A percentile compares a stretch with the other conserved stretches of the same genome.
These are phyloP conservation scores for Nothophoma quercina DNA, from an alignment of 2,329 filamentous ascomycete genomes.

Conservation along the genomic window DNA sequence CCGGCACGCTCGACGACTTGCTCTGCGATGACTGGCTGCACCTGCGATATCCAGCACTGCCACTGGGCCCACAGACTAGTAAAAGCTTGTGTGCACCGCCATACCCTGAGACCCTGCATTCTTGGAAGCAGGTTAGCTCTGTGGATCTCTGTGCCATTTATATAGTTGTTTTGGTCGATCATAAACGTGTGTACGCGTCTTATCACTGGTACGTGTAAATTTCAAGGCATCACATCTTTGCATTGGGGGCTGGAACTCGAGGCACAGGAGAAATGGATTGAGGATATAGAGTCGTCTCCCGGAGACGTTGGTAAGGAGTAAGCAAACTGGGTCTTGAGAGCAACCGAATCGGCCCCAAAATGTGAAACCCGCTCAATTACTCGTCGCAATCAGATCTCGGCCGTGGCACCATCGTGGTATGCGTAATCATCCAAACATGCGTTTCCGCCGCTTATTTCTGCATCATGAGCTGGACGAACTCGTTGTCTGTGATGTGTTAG, in stretches of 20 bases:
- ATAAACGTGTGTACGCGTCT: constrained; percentile 1
- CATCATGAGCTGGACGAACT: constrained; percentile 65
- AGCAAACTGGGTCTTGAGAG: constrained; percentile 32
- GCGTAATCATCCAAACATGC: constrained; percentile 40
- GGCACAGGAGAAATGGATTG: constrained; percentile 41
- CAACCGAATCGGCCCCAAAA: constrained; percentile 28
- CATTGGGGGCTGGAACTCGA: not conserved
- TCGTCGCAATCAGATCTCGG: constrained; percentile 37
- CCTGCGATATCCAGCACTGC: constrained; percentile 8
- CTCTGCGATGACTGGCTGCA: constrained; percentile 6
- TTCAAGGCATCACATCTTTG: not conserved
- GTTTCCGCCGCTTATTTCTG: constrained; percentile 54
- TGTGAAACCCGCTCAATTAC: constrained; percentile 38
- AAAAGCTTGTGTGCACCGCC: constrained; percentile 28
- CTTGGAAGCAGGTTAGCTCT: constrained; percentile 9
- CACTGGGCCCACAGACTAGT: constrained; percentile 22
- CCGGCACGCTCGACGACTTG: not conserved
- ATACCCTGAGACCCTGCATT: constrained; percentile 24
- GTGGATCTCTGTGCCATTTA: constrained; percentile 13
- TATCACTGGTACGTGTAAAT: not conserved
- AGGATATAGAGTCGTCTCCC: constrained; percentile 45
- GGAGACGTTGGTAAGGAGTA: constrained; percentile 30
- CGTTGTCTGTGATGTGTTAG: constrained; percentile 56
- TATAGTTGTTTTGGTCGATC: constrained; percentile 2
- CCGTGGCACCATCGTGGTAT: constrained; percentile 39